Conservation (phyloP, 257 asterid species). For the Solanum neorickii region DNA sequence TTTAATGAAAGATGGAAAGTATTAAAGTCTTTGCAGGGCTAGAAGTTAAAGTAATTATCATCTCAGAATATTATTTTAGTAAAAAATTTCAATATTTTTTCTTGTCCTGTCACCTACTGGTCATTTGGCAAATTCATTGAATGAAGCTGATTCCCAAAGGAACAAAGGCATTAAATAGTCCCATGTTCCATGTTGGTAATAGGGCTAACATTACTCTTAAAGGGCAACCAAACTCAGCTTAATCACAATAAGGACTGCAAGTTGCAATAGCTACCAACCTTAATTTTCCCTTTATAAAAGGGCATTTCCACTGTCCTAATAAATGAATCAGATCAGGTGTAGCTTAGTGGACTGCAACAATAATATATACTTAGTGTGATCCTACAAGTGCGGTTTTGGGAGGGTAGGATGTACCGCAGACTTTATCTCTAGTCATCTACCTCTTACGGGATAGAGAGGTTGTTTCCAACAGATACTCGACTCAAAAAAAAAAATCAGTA, state of each 20-base stretch:
- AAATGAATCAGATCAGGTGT: not conserved
- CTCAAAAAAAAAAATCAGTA: too few relatives aligned
- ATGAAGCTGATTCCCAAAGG: not conserved
- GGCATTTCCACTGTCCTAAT: not conserved
- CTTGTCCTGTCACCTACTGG: not conserved
- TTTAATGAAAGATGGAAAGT: not conserved
- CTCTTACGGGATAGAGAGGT: not conserved
- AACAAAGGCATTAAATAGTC: not conserved
- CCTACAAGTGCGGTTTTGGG: not conserved
- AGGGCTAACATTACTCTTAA: not conserved
- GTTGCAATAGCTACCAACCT: not conserved
- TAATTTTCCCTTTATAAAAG: not conserved
- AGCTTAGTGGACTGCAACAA: not conserved
- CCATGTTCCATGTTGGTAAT: not conserved
- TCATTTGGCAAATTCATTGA: not conserved
- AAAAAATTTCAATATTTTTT: not conserved
- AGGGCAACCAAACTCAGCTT: not conserved
- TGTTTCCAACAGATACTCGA: not conserved
- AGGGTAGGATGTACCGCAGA: not conserved
- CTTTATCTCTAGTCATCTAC: not conserved
- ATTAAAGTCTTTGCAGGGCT: not conserved
- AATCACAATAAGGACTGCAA: not conserved
- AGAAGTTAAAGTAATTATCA: not conserved
- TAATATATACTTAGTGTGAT: not conserved
- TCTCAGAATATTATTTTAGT: not conserved